phyloP scores from a whole-genome alignment of 1,139 yeast species.

The Petasospora fabianii region DNA sequence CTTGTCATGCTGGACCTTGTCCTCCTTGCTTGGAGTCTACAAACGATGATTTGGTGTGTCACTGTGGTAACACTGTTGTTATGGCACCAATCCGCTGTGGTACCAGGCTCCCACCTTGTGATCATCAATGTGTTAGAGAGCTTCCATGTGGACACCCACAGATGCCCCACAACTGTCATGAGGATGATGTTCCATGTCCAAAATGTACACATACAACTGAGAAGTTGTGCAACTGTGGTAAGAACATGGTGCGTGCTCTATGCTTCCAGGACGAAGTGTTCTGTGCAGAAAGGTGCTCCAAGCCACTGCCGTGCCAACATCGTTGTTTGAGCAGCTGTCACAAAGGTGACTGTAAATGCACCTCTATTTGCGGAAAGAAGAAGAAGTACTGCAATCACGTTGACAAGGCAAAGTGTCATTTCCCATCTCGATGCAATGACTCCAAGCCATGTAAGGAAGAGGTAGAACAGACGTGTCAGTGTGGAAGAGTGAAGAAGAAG shows the following conservation, averaged over 20 bases:
- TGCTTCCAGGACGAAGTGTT: constrained; percentile 68
- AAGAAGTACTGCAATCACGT: constrained; percentile 58
- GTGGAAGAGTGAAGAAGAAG: constrained; percentile 51
- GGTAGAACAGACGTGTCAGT: constrained; percentile 53
- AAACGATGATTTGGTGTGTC: constrained; percentile 71
- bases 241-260: constrained; percentile 54
- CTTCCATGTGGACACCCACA: constrained; percentile 73
- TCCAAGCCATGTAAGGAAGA: constrained; percentile 45
- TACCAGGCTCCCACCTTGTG: constrained; percentile 62
- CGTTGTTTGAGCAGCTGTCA: constrained; percentile 56
- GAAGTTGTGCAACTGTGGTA: constrained; percentile 71
- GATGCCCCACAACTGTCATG: constrained; percentile 76
- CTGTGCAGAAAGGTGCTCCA: constrained; percentile 68
- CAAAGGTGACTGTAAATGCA: constrained; percentile 45
- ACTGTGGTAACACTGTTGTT: constrained; percentile 78
- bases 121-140: constrained; percentile 59
- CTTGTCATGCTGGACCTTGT: constrained; percentile 85
- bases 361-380: constrained; percentile 49
- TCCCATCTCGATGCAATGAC: constrained; percentile 48
- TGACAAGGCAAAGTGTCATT: constrained; percentile 66
- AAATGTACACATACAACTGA: constrained; percentile 68
- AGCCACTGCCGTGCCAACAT: constrained; percentile 57
- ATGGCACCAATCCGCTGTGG: constrained; percentile 93
- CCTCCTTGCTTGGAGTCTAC: constrained; percentile 81
- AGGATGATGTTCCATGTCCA: constrained; percentile 60